A percentile compares a stretch with the other conserved stretches of the same genome.
phyloP scores from a whole-genome alignment of 2,329 filamentous ascomycete genomes.

The Rhynchosporium secalis region DNA sequence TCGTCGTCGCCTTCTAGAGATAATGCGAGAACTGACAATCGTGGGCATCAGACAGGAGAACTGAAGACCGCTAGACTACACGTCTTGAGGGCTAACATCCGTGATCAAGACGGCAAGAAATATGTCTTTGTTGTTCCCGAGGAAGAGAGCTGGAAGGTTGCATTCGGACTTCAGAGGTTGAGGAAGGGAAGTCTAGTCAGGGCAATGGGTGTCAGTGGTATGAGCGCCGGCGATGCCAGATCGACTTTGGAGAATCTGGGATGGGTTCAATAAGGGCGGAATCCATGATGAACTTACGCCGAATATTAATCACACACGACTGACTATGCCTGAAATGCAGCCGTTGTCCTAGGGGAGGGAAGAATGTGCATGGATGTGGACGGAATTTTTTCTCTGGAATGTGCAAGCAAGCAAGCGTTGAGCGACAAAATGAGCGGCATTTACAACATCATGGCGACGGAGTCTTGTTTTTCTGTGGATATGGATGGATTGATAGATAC shows the following conservation, averaged over 20 bases:
- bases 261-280: constrained; percentile 38
- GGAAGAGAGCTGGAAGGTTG: constrained; percentile 68
- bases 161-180: constrained; percentile 60
- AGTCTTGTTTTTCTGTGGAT: constrained; percentile 24
- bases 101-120: constrained; percentile 66
- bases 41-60: constrained; percentile 49
- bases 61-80: constrained; percentile 59
- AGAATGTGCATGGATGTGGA: constrained; percentile 13
- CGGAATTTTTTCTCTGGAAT: constrained; percentile 25
- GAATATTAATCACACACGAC: constrained; percentile 10
- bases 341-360: constrained; percentile 6
- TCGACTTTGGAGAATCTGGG: constrained; percentile 59
- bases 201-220: constrained; percentile 57
- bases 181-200: constrained; percentile 60
- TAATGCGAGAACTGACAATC: constrained; percentile 31
- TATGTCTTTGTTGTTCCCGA: constrained; percentile 65
- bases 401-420: constrained; percentile 22
- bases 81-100: constrained; percentile 61
- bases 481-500: constrained; percentile 13
- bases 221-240: constrained; percentile 55
- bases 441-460: constrained; percentile 35
- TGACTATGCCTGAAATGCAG: neutral
- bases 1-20: constrained; percentile 30
- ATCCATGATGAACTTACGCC: neutral
- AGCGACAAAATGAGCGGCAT: constrained; percentile 26